Evolutionary conservation across 2,329 filamentous ascomycete genomes (phyloP).

Genomic region (Botrytis tulipae): DNA sequence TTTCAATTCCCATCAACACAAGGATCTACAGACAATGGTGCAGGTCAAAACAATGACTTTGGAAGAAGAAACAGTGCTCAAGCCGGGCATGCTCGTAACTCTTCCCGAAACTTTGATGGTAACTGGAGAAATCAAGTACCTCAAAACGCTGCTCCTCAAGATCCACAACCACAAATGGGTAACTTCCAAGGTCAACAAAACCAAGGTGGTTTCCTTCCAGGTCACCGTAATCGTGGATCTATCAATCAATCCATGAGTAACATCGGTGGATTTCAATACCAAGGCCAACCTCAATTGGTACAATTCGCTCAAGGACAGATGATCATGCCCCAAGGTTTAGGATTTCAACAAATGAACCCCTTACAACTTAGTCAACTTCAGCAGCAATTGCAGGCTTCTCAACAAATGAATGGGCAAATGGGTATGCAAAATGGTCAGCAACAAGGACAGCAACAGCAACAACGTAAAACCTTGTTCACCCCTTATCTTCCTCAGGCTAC

Average conservation of each 20-base stretch:
- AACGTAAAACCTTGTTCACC: constrained; percentile 97
- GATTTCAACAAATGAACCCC: constrained; percentile 83
- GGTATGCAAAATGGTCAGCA: constrained; percentile 69
- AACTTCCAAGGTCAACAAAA: constrained; percentile 72
- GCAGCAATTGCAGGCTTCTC: constrained; percentile 77
- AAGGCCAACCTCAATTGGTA: constrained; percentile 80
- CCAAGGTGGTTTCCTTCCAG: constrained; percentile 79
- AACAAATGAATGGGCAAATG: constrained; percentile 77
- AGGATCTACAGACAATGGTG: constrained; percentile 51
- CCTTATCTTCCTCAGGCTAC: constrained; percentile 95
- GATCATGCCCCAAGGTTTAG: constrained; percentile 75
- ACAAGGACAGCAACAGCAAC: constrained; percentile 85
- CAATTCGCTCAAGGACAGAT: constrained; percentile 83
- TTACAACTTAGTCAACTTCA: constrained; percentile 89
- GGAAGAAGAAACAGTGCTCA: constrained; percentile 65
- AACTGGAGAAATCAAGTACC: constrained; percentile 88
- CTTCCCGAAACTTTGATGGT: constrained; percentile 92
- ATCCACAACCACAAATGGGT: constrained; percentile 56
- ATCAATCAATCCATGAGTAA: constrained; percentile 82
- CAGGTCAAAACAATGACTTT: constrained; percentile 57
- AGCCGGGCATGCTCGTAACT: constrained; percentile 71
- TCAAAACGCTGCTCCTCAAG: constrained; percentile 47
- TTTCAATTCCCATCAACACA: constrained; percentile 65
- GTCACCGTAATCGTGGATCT: constrained; percentile 82
- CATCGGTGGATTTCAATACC: constrained; percentile 86